Base-by-base conservation (phyloP, 345 rosid genomes). In the Syzygium oleosum region DNA sequence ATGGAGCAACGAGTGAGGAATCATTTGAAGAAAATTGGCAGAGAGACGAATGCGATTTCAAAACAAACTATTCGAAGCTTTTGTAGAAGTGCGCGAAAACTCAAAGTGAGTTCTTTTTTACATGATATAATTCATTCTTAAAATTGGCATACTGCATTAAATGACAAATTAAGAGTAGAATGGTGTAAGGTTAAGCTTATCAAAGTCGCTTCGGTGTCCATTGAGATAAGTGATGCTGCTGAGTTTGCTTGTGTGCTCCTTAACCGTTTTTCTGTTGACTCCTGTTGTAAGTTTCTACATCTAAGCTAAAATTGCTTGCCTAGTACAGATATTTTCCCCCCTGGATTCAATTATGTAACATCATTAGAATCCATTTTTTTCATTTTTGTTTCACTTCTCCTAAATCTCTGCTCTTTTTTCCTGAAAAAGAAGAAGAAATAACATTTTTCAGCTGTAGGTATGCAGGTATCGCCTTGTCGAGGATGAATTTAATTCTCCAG, bases 21-120 rank as follows among this genome's bases (percentile, higher is more conserved):
- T 88, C 93, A 94, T 90, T 90, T 94, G 86, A 95, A 94, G 93
- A 94, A 93, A 90, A 92, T 93, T 56, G 98, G 99, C 73, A 92
- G 96, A 91, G 96, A 96, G 87, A 91, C 95, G 25, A 85, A 88
- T 88, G 93, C 94, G 92, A 94, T 97, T 85, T 87, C 96, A 51
- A 95, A 93, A 90, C 86, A 95, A 85, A 93, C 91, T 38, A 92
- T 97, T 89, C 95, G 93, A 89, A 93, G 90, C 92, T 97, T 97
- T 92, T 95, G 99, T 77, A 96, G 93, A 91, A 97, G 95, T 91
- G 95, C 98, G 73, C 93, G 99, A 91, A 97, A 97, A 91, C 93
- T 97, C 63, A 96, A 92, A 92, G 99, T 96, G 90, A 92, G 93
- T 86, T 56, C 85, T 86, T 51, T 86, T 87, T 54, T 87, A 49